These are phyloP conservation scores for Monilinia polystroma DNA, from an alignment of 2,329 filamentous ascomycete genomes.

Conservation along the genomic window DNA sequence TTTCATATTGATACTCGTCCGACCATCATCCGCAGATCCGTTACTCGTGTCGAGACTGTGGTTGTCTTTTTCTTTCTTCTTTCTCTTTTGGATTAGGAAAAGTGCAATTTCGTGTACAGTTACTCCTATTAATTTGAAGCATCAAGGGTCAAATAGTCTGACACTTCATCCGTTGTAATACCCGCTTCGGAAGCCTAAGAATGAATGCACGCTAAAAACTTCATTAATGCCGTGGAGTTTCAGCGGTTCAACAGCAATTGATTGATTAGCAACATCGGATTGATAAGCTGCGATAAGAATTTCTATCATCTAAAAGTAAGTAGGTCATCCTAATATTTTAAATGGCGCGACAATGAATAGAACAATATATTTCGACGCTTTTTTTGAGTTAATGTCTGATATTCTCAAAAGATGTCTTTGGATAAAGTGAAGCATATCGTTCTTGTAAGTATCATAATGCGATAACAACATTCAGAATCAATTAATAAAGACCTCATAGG, in stretches of 20 bases:
- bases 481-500: conserved; percentile 42
- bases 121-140: conserved; percentile 10
- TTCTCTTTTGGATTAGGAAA: not conserved
- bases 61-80: not conserved
- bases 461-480: not conserved
- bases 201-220: conserved; percentile 20
- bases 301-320: not conserved
- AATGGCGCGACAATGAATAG: conserved; percentile 12
- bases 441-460: conserved; percentile 53
- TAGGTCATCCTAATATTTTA: not conserved
- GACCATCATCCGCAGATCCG: conserved; percentile 7
- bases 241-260: conserved; percentile 8
- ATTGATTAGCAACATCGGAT: conserved; percentile 26
- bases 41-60: conserved; percentile 11
- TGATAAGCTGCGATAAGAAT: conserved; percentile 40
- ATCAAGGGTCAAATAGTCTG: conserved; percentile 23
- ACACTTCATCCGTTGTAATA: conserved; percentile 23
- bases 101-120: conserved; percentile 14
- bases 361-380: not conserved
- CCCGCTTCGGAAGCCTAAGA: conserved; percentile 12
- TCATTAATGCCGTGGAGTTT: conserved; percentile 2
- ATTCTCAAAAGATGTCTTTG: conserved; percentile 56
- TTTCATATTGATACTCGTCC: conserved; percentile 38
- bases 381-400: not conserved
- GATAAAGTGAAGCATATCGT: conserved; percentile 74